These are phyloP conservation scores for Rhizoclosmatium sp. DNA, from an alignment of 192 early-diverging fungal genomes.

Conservation along the genomic window DNA sequence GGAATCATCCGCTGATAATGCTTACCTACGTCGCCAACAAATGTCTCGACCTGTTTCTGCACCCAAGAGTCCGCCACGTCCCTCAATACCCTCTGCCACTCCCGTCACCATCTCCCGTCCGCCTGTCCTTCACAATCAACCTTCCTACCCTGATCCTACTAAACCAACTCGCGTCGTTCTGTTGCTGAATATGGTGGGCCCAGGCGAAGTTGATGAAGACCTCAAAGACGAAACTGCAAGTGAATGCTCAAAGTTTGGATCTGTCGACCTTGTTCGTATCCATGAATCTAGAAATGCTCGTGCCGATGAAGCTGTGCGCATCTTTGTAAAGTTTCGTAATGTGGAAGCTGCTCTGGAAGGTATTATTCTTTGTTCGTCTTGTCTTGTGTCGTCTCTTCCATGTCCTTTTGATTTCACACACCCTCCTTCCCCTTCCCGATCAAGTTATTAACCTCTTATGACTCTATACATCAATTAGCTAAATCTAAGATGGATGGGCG, in stretches of 20 bases:
- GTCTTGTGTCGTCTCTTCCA: background rate
- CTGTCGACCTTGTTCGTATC: constrained; percentile 72
- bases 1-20: constrained; percentile 2
- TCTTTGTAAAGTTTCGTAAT: constrained; percentile 77
- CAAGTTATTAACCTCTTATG: background rate
- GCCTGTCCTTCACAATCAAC: background rate
- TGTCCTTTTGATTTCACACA: background rate
- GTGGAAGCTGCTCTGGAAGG: constrained; percentile 56
- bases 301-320: constrained; percentile 75
- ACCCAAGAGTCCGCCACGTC: background rate
- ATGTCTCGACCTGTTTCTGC: background rate
- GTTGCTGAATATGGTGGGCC: constrained; percentile 80
- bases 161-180: constrained; percentile 51
- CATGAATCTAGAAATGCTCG: constrained; percentile 65
- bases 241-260: constrained; percentile 81
- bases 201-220: constrained; percentile 78
- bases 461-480: constrained; percentile 8
- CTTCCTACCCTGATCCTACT: background rate
- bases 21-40: background rate
- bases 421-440: background rate
- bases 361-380: constrained; percentile 19
- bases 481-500: constrained; percentile 67
- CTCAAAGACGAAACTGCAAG: constrained; percentile 78
- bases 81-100: constrained; percentile 32
- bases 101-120: constrained; percentile 39